Evolutionary conservation across 2,329 filamentous ascomycete species (phyloP), one percentile per base, ranked within the genome.

Genomic region (Gliomastix tumulicola): DNA sequence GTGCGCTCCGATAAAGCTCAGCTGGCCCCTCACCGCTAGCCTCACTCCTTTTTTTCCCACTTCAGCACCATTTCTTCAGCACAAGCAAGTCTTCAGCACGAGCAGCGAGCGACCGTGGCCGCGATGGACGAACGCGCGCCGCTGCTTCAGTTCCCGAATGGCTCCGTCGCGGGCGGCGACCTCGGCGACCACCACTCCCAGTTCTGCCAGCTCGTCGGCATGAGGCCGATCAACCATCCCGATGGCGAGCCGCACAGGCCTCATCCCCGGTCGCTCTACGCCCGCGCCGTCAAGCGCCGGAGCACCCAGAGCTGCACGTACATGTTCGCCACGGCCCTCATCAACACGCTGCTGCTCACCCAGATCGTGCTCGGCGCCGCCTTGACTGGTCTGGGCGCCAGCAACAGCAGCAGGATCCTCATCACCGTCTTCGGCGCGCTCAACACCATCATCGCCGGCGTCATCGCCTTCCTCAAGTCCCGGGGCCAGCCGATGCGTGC

Each of bases 371-470:
- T 48, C 22, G 46, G 46, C 30, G 46, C 46, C 3, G 37, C 44
- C 11, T 34, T 48, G 25, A 48, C 46, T 19, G 46, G 41, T n/a
- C 43, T 48, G n/a, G 46, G 31, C 23, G 44, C 46, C 22, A 44
- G 41, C 23, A 27, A 44, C 36, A 45, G 42, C 39, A 44, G 34
- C 36, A 35, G 41, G 15, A 20, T 47, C 30, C 36, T 47, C 34
- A 44, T 48, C 38, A 46, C 46, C 22, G 34, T 40, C 17, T 48
- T 48, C 25, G 46, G 46, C 15, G 46, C 44, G 11, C 37, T 43
- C 40, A 48, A 48, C 40, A 48, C 46, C 33, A 41, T 48, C 34
- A 48, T 47, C 21, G 46, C 46, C n/a, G 46, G 46, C 11, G 31
- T 48, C 17, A 32, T 48, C 20, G 43, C 46, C 9, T 48, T 44